phyloP scores from a whole-genome alignment of 2,329 filamentous ascomycete genomes.

The Aspergillus melleus region DNA sequence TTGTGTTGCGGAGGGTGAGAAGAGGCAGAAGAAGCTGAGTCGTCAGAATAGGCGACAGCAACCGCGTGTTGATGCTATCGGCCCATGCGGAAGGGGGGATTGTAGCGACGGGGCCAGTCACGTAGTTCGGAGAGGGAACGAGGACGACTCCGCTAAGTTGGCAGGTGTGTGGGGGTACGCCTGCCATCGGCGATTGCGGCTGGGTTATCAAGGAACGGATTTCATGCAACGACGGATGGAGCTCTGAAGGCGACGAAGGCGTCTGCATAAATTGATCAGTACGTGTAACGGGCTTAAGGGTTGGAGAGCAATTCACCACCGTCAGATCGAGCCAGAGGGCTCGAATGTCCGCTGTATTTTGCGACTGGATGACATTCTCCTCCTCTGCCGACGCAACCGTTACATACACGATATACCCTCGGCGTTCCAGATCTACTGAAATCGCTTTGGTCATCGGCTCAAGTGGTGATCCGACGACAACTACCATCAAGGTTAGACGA shows the following conservation, averaged over 20 bases:
- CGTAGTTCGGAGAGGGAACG: conserved; percentile 76
- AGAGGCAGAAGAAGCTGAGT: conserved; percentile 87
- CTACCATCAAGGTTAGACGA: conserved; percentile 42
- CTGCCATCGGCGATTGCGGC: conserved; percentile 73
- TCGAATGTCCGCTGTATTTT: conserved; percentile 78
- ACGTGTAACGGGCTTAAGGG: conserved; percentile 1
- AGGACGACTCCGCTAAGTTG: conserved; percentile 77
- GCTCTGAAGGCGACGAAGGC: conserved; percentile 57
- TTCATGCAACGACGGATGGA: conserved; percentile 67
- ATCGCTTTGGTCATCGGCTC: conserved; percentile 82
- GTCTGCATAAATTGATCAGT: conserved; percentile 42
- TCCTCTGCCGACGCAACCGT: conserved; percentile 85
- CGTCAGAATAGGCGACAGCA: conserved; percentile 84
- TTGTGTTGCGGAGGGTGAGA: conserved; percentile 60
- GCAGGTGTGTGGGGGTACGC: conserved; percentile 73
- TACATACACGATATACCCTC: conserved; percentile 91
- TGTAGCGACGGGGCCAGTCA: conserved; percentile 79
- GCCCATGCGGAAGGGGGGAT: conserved; percentile 81
- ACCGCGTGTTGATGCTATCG: conserved; percentile 87
- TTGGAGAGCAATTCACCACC: conserved; percentile 26
- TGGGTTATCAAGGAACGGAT: conserved; percentile 71
- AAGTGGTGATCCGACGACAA: conserved; percentile 83
- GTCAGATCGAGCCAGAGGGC: conserved; percentile 81
- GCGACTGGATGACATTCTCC: conserved; percentile 72
- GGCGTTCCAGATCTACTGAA: conserved; percentile 80